Percentiles rank a stretch among this genome's conserved stretches.
Evolutionary conservation across 805 yeast species (phyloP).

Genomic region (Kodamaea nitidulidarum): DNA sequence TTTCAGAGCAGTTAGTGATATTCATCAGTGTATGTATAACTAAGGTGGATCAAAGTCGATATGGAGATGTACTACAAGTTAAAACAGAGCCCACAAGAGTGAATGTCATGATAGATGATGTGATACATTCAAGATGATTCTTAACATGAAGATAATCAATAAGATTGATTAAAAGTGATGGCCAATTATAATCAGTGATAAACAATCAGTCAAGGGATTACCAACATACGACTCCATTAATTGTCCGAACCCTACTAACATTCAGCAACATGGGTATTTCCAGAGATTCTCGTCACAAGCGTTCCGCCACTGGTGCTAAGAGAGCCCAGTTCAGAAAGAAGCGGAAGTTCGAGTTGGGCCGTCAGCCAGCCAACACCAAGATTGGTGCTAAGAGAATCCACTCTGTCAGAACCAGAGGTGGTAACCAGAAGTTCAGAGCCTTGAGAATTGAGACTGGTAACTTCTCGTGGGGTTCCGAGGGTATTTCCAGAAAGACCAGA

Average conservation of each 20-base stretch:
- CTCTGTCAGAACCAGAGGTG: slow-evolving; percentile 99
- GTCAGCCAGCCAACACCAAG: slow-evolving; percentile 99
- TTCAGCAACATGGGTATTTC: slow-evolving; percentile 92
- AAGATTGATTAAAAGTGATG: no score
- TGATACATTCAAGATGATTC: background rate
- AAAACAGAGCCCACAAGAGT: no score
- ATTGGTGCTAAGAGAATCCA: slow-evolving; percentile 99
- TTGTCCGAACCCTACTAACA: slow-evolving; percentile 15
- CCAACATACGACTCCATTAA: no score
- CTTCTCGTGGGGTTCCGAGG: slow-evolving; percentile 99
- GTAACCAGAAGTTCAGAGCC: slow-evolving; percentile 99
- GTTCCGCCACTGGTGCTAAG: slow-evolving; percentile 99
- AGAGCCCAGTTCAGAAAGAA: slow-evolving; percentile 99
- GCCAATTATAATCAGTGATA: no score
- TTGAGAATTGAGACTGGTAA: slow-evolving; percentile 98
- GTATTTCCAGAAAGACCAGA: slow-evolving; percentile 98
- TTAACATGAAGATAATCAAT: no score
- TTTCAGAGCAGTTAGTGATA: slow-evolving; percentile 14
- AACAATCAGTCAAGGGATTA: no score
- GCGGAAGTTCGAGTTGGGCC: slow-evolving; percentile 99
- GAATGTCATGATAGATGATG: no score
- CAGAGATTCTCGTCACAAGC: slow-evolving; percentile 99
- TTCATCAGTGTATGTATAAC: slow-evolving; percentile 14
- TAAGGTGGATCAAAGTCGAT: slow-evolving; percentile 1
- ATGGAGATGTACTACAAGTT: background rate